Conservation (phyloP, 2,329 filamentous ascomycete genomes). For the Trichoderma asperellum region DNA sequence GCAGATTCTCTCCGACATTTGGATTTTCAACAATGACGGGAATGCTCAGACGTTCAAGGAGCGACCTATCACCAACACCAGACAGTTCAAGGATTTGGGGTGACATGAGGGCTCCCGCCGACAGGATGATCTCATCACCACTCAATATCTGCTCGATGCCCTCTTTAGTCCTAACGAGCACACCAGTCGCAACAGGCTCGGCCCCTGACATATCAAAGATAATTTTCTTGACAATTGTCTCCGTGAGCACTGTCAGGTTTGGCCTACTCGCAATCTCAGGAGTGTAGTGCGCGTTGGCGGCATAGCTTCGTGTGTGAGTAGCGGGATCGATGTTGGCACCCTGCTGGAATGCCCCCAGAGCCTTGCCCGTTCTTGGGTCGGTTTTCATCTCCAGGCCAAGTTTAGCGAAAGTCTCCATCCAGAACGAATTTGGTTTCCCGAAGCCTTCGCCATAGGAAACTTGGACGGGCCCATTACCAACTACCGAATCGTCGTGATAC, state of each 20-base stretch:
- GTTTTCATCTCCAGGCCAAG: slow-evolving; percentile 41
- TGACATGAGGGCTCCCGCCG: slow-evolving; percentile 31
- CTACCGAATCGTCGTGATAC: slow-evolving; percentile 41
- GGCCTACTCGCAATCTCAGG: slow-evolving; percentile 39
- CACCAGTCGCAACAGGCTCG: slow-evolving; percentile 41
- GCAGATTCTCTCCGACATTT: slow-evolving; percentile 47
- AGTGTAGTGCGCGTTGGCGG: slow-evolving; percentile 42
- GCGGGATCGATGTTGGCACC: slow-evolving; percentile 39
- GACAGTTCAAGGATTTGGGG: slow-evolving; percentile 41
- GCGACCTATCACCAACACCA: slow-evolving; percentile 40
- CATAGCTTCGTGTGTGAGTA: slow-evolving; percentile 41
- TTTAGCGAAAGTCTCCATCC: slow-evolving; percentile 44
- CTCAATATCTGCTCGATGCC: slow-evolving; percentile 46
- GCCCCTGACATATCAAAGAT: slow-evolving; percentile 33
- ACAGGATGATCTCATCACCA: slow-evolving; percentile 38
- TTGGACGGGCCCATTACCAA: slow-evolving; percentile 44
- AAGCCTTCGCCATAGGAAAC: slow-evolving; percentile 45
- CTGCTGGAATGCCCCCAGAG: slow-evolving; percentile 42
- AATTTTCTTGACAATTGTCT: slow-evolving; percentile 43
- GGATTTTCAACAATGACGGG: slow-evolving; percentile 42
- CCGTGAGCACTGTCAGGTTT: slow-evolving; percentile 43
- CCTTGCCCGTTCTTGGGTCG: slow-evolving; percentile 41
- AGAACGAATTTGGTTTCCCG: slow-evolving; percentile 40
- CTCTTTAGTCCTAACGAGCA: slow-evolving; percentile 37
- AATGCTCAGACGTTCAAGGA: slow-evolving; percentile 42